Percentiles rank a stretch among this genome's conserved stretches.
Evolutionary conservation across 2,329 filamentous ascomycete species (phyloP).

Genomic region (Penicillium sclerotigenum): DNA sequence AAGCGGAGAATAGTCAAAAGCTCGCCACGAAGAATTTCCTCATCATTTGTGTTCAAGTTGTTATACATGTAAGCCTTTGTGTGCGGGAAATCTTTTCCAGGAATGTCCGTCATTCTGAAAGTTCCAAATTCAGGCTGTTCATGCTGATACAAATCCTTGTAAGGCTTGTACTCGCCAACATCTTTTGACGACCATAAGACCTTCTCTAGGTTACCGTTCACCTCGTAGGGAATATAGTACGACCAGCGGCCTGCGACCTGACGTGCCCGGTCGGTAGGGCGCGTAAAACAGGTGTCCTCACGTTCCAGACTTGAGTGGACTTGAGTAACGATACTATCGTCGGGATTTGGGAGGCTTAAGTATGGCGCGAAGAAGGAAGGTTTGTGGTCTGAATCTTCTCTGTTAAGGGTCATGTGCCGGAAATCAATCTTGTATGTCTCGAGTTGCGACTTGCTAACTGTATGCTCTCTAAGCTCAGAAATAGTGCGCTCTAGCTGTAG

Average conservation of each 20-base stretch:
- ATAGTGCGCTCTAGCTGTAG: background rate
- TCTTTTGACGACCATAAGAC: too few relatives aligned
- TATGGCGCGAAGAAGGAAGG: background rate
- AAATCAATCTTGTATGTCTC: background rate
- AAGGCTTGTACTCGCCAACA: background rate
- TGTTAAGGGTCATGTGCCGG: background rate
- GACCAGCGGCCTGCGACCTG: background rate
- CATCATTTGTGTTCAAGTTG: accelerated
- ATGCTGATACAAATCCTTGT: background rate
- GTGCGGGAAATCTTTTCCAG: background rate
- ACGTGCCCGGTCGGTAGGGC: background rate
- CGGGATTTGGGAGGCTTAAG: background rate
- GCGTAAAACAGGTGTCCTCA: background rate
- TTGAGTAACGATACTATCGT: accelerated
- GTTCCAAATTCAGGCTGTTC: background rate
- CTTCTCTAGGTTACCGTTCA: too few relatives aligned
- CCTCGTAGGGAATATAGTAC: background rate
- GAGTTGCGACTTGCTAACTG: background rate
- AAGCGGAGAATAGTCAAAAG: background rate
- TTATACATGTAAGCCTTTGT: background rate
- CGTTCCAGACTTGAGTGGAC: background rate
- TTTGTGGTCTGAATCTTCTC: background rate
- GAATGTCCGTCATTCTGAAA: background rate
- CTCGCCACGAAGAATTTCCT: background rate
- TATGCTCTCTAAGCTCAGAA: background rate